Conservation (phyloP, 768 basidiomycete genomes). For the Kwoniella heveanensis region DNA sequence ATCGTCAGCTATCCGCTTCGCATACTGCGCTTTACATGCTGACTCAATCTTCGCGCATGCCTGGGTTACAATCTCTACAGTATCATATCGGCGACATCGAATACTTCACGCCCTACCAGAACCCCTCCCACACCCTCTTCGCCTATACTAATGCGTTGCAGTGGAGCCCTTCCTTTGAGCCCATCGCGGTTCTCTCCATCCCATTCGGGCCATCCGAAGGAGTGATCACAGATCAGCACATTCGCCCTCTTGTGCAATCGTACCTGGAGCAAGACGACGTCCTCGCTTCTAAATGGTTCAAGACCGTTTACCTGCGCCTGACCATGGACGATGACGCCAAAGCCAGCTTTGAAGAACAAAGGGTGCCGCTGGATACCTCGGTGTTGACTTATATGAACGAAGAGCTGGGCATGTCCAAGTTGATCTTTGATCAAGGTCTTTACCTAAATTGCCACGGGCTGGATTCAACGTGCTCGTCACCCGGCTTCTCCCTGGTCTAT, state of each 20-base stretch:
- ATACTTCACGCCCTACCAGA: slow-evolving; percentile 9
- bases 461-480: too few species aligned
- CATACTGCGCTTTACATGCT: too few species aligned
- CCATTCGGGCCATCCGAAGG: not conserved
- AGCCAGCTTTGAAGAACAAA: not conserved
- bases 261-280: slow-evolving; percentile 16
- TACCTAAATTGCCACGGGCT: too few species aligned
- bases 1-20: too few species aligned
- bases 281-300: not conserved
- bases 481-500: too few species aligned
- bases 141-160: too few species aligned
- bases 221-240: slow-evolving; percentile 5
- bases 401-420: not conserved
- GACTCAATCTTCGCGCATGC: too few species aligned
- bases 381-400: not conserved
- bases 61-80: too few species aligned
- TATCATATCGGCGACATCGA: slow-evolving; percentile 8
- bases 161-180: not conserved
- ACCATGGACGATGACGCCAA: not conserved
- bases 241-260: not conserved
- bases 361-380: not conserved
- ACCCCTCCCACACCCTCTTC: not conserved
- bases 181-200: slow-evolving; percentile 3
- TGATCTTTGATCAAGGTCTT: not conserved
- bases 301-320: slow-evolving; percentile 7